Percentiles rank a stretch among this genome's conserved stretches.
Conservation (phyloP, 768 basidiomycete species). For the Termitomyces sp. region DNA sequence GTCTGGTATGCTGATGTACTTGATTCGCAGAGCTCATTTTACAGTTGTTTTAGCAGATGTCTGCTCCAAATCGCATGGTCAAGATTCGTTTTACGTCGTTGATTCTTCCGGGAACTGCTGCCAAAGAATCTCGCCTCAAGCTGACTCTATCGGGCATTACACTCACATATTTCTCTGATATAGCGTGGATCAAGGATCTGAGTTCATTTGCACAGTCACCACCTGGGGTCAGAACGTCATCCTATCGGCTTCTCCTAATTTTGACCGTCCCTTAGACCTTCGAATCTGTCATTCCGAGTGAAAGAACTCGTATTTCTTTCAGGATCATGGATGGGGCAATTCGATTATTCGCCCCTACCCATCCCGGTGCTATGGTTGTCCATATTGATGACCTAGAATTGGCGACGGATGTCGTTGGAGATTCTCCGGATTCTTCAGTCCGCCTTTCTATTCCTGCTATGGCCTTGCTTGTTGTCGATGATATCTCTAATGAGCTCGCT, state of each 20-base stretch:
- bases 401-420: constrained; percentile 67
- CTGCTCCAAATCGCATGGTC: constrained; percentile 44
- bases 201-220: constrained; percentile 71
- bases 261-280: constrained; percentile 52
- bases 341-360: constrained; percentile 48
- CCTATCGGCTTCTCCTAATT: neutral
- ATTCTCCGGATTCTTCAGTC: constrained; percentile 52
- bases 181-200: constrained; percentile 60
- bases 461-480: constrained; percentile 40
- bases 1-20: constrained; percentile 40
- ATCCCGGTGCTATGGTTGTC: constrained; percentile 63
- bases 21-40: neutral
- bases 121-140: constrained; percentile 78
- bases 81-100: constrained; percentile 67
- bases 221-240: constrained; percentile 61
- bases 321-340: constrained; percentile 64
- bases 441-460: constrained; percentile 43
- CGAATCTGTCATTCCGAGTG: constrained; percentile 88
- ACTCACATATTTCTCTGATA: constrained; percentile 54
- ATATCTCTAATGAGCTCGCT: constrained; percentile 23
- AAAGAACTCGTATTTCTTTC: constrained; percentile 70
- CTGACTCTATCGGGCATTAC: constrained; percentile 62
- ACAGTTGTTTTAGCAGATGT: constrained; percentile 29
- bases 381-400: constrained; percentile 65
- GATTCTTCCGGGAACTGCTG: constrained; percentile 48